Base-by-base conservation (phyloP, 2,329 filamentous ascomycete species). In the Didymella pomorum region DNA sequence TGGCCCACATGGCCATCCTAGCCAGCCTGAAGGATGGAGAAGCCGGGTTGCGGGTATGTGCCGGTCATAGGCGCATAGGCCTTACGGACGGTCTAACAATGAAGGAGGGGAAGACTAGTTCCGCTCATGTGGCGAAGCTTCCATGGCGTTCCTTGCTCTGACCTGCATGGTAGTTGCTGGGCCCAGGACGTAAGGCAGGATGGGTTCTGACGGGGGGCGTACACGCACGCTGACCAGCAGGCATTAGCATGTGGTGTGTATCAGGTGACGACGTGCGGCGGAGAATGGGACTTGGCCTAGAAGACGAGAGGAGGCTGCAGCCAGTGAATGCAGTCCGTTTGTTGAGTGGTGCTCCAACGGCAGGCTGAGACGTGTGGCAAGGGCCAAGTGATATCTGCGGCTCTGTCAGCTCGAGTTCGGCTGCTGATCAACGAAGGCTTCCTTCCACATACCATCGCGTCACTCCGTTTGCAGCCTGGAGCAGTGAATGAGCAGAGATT, bases 51-150 rank as follows among this genome's bases (percentile, higher is more conserved):
- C 50, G 49, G 45, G 33, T 50, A 42, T 42, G 56, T 42, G 56
- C 61, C 52, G 55, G 45, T 29, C 39, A 44, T 49, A 49, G 49
- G 52, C 35, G 23, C 43, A 44, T 52, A 47, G 49, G 52, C 35
- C 37, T 45, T 51, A 20, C 18, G 20, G 18, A 42, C 31, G 20
- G 33, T 44, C 41, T 20, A 41, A 20, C 26, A n/a, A 51, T 33
- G 28, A 29, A 14, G 28, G 50, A 18, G 39, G 41, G 39, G 56
- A 52, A 42, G 52, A 25, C 44, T 37, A 53, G 31, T 66, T 62
- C 62, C 59, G 62, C 64, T 54, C 47, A 60, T 64, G 70, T 70
- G 70, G 69, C 67, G 62, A 72, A 65, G 65, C 61, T 62, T 67
- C 50, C 60, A 67, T 64, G 57, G 62, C 48, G 59, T 55, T 67